A percentile compares a stretch with the other conserved stretches of the same genome.
Conservation (phyloP, 2,329 filamentous ascomycete species). For the Emmonsia crescens region DNA sequence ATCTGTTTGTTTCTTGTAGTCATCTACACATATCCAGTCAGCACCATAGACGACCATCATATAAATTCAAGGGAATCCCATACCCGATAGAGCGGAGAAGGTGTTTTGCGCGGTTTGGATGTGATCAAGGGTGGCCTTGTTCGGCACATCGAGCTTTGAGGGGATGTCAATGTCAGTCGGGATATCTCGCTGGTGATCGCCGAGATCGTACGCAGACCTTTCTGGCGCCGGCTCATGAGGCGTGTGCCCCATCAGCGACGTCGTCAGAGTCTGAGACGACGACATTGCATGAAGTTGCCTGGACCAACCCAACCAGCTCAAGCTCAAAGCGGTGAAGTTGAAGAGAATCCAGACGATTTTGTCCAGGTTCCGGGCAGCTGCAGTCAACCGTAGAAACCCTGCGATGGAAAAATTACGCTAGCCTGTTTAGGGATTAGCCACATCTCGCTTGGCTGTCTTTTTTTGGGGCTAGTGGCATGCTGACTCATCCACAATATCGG, state of each 20-base stretch:
- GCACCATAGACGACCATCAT: not conserved
- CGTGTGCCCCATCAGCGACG: constrained; percentile 36
- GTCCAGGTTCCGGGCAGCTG: constrained; percentile 16
- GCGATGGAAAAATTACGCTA: not conserved
- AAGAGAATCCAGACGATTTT: constrained; percentile 10
- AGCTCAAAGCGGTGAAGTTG: constrained; percentile 10
- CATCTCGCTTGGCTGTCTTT: not conserved
- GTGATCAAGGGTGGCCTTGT: constrained; percentile 18
- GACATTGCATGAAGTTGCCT: constrained; percentile 32
- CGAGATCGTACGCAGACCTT: constrained; percentile 32
- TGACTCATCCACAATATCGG: not conserved
- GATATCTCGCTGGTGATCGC: constrained; percentile 18
- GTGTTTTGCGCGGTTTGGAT: constrained; percentile 24
- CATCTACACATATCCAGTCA: constrained; percentile 12
- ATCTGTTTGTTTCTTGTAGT: constrained; percentile 20
- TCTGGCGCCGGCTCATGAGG: constrained; percentile 33
- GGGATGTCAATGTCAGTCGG: constrained; percentile 17
- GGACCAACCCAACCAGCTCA: constrained; percentile 9
- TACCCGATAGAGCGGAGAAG: constrained; percentile 18
- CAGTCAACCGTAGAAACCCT: constrained; percentile 14
- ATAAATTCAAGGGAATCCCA: not conserved
- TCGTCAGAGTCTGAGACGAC: constrained; percentile 38
- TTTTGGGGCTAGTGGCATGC: not conserved
- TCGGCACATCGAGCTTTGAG: constrained; percentile 22
- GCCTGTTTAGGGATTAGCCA: not conserved